These are phyloP conservation scores for Eutrema japonicum DNA, from an alignment of 345 rosid genomes.

Conservation along the genomic window DNA sequence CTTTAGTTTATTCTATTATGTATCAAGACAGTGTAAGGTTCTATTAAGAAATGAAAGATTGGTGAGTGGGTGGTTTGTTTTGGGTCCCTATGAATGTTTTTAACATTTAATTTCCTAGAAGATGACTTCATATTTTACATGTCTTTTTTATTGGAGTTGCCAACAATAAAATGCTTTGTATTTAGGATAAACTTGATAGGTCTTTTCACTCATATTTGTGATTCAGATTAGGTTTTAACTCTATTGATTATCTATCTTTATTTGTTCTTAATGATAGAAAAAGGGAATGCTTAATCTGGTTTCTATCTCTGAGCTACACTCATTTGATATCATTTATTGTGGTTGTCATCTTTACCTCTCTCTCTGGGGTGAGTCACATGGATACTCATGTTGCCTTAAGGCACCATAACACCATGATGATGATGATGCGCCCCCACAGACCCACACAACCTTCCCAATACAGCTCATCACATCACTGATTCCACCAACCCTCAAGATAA, in stretches of 20 bases:
- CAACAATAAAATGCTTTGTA: not conserved
- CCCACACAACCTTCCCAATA: constrained; percentile 34
- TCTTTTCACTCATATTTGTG: not conserved
- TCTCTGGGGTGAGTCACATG: constrained; percentile 39
- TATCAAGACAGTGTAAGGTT: not conserved
- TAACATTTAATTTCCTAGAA: not conserved
- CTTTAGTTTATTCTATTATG: not conserved
- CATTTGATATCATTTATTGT: constrained; percentile 34
- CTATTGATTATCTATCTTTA: not conserved
- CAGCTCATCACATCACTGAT: constrained; percentile 40
- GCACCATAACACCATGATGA: constrained; percentile 31
- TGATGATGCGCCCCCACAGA: constrained; percentile 14
- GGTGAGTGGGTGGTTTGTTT: constrained; percentile 8
- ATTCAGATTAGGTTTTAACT: constrained; percentile 10
- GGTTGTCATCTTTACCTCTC: constrained; percentile 27
- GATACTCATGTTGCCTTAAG: constrained; percentile 33
- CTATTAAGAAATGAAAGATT: not conserved
- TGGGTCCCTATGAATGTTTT: constrained; percentile 12
- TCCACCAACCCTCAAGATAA: constrained; percentile 32
- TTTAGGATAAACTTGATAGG: not conserved
- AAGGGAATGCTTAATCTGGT: not conserved
- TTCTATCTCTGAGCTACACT: constrained; percentile 2
- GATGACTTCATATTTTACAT: constrained; percentile 6
- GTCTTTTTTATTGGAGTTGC: not conserved
- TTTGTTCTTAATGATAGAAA: not conserved